Percentiles rank a stretch among this genome's conserved stretches.
Conservation (phyloP, 1,284 basidiomycete genomes). For the Porogramme epimiltina region DNA sequence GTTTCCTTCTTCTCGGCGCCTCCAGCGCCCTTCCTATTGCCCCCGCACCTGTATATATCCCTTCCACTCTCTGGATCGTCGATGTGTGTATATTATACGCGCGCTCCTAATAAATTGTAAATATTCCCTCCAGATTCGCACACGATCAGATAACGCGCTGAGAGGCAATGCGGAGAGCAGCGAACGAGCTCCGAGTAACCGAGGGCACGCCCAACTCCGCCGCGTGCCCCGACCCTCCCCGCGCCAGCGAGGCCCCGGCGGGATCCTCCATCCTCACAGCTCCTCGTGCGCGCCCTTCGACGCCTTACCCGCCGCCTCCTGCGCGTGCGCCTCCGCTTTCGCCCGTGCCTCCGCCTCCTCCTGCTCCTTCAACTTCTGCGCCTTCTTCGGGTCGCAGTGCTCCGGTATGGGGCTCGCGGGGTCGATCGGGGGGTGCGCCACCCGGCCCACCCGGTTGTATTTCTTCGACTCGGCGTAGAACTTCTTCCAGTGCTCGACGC, state of each 20-base stretch:
- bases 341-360: constrained; percentile 2
- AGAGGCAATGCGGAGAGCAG: background rate
- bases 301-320: constrained; percentile 23
- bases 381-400: constrained; percentile 72
- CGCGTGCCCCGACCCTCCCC: background rate
- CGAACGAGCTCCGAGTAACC: background rate
- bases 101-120: constrained; percentile 17
- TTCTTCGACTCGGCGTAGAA: constrained; percentile 84
- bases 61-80: constrained; percentile 12
- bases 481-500: constrained; percentile 83
- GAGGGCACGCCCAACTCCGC: background rate
- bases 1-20: background rate
- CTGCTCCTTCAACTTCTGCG: constrained; percentile 19
- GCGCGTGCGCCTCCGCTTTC: constrained; percentile 22
- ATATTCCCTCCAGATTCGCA: background rate
- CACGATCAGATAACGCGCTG: constrained; percentile 17
- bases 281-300: constrained; percentile 36
- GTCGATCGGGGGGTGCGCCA: constrained; percentile 77
- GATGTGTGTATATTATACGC: constrained; percentile 16
- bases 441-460: constrained; percentile 77
- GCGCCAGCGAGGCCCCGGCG: too few species aligned
- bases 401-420: constrained; percentile 77
- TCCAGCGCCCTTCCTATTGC: background rate
- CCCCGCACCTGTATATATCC: constrained; percentile 2
- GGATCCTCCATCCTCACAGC: constrained; percentile 35